Conservation (phyloP, 257 asterid species). For the Parsonsia alboflavescens region DNA sequence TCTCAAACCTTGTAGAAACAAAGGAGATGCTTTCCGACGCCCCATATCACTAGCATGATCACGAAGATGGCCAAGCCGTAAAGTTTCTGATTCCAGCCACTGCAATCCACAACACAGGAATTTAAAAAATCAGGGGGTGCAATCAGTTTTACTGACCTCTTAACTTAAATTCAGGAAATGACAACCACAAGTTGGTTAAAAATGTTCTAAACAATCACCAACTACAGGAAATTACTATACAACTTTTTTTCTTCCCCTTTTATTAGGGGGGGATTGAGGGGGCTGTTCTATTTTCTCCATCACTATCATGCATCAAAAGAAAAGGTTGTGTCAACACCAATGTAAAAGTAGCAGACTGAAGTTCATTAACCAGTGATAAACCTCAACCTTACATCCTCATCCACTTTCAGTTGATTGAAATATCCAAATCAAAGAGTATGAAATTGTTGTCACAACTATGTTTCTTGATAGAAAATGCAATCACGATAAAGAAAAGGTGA, state of each 20-base stretch:
- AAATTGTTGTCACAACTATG: background rate
- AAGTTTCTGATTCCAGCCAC: slow-evolving; percentile 94
- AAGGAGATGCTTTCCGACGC: slow-evolving; percentile 98
- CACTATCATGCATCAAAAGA: background rate
- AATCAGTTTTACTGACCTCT: background rate
- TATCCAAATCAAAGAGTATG: background rate
- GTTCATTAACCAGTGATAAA: background rate
- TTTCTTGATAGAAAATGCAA: background rate
- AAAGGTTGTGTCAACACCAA: background rate
- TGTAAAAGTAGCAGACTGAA: background rate
- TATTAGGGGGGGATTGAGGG: too few relatives aligned
- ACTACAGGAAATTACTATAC: background rate
- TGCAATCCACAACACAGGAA: slow-evolving; percentile 28
- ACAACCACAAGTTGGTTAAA: background rate
- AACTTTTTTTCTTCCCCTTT: too few relatives aligned
- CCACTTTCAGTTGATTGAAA: background rate
- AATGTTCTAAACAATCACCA: background rate
- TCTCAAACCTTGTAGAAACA: slow-evolving; percentile 5
- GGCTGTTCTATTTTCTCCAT: too few relatives aligned
- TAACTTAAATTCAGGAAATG: background rate
- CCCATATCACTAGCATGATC: slow-evolving; percentile 98
- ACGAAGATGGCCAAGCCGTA: slow-evolving; percentile 92
- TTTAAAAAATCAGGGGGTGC: too few relatives aligned
- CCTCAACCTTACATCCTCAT: background rate
- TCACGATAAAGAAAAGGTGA: too few relatives aligned